phyloP scores from a whole-genome alignment of 2,329 filamentous ascomycete species.

The Hypoxylon sp. region DNA sequence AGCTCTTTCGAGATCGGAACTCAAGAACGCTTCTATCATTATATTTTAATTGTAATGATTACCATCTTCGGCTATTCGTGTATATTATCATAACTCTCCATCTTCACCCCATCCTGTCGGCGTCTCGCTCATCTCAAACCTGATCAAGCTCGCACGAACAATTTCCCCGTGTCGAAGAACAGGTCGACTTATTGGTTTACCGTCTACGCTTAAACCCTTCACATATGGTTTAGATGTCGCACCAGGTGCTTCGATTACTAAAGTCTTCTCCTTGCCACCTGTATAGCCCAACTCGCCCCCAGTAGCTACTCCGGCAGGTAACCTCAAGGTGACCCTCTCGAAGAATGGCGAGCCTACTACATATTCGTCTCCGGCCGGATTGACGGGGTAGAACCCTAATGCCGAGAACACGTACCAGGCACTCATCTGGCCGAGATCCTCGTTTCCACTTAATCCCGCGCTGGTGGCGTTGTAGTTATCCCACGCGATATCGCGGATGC shows the following conservation, averaged over 20 bases:
- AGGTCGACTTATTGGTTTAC: slow-evolving; percentile 53
- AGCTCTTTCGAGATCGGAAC: not conserved
- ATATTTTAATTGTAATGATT: not conserved
- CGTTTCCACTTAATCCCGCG: slow-evolving; percentile 62
- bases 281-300: slow-evolving; percentile 43
- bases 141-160: slow-evolving; percentile 57
- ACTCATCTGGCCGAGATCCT: slow-evolving; percentile 66
- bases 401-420: slow-evolving; percentile 65
- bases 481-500: slow-evolving; percentile 57
- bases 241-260: slow-evolving; percentile 60
- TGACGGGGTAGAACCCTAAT: slow-evolving; percentile 63
- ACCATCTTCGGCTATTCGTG: not conserved
- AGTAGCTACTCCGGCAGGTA: slow-evolving; percentile 54
- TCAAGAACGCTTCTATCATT: not conserved
- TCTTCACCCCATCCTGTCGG: slow-evolving; percentile 52
- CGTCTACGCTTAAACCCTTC: slow-evolving; percentile 59
- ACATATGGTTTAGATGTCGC: slow-evolving; percentile 60
- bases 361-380: slow-evolving; percentile 62
- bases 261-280: slow-evolving; percentile 43
- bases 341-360: slow-evolving; percentile 63
- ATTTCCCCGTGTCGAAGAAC: slow-evolving; percentile 60
- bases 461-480: slow-evolving; percentile 63
- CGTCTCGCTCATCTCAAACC: slow-evolving; percentile 62
- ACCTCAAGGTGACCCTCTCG: slow-evolving; percentile 58
- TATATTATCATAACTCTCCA: slow-evolving; percentile 29